Evolutionary conservation across 139 green algal genomes (phyloP).

Genomic region (Volvox africanus): DNA sequence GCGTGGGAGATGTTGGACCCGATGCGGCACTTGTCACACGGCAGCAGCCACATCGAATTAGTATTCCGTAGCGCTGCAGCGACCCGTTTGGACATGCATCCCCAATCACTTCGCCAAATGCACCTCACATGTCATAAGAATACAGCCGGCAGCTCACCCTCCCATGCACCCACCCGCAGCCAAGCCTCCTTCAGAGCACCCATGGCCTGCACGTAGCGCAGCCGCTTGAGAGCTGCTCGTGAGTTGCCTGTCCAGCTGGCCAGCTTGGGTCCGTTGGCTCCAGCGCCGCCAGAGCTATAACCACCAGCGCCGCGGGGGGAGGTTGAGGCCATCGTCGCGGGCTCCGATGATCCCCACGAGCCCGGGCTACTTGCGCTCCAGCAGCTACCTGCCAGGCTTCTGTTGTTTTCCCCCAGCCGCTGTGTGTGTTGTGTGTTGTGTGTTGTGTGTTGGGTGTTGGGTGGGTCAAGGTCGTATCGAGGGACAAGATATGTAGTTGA

Average conservation of each 20-base stretch:
- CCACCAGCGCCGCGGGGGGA: not conserved
- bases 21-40: too few relatives aligned
- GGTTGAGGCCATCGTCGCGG: not conserved
- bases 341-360: not conserved
- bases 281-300: not conserved
- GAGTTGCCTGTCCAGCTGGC: not conserved
- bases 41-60: too few relatives aligned
- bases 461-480: too few relatives aligned
- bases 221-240: constrained; percentile 17
- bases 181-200: constrained; percentile 19
- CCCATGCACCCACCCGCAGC: constrained; percentile 23
- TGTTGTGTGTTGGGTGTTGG: too few relatives aligned
- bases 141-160: too few relatives aligned
- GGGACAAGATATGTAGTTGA: too few relatives aligned
- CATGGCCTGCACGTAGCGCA: constrained; percentile 29
- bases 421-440: not conserved
- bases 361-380: not conserved
- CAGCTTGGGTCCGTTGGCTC: not conserved
- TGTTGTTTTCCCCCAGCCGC: not conserved
- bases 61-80: too few relatives aligned
- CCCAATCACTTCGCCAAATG: not conserved
- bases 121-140: not conserved
- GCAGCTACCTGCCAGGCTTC: not conserved
- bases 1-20: too few relatives aligned
- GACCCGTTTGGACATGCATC: too few relatives aligned